These are phyloP conservation scores for Solanum pinnatisectum DNA, from an alignment of 257 asterid species.

Conservation along the genomic window DNA sequence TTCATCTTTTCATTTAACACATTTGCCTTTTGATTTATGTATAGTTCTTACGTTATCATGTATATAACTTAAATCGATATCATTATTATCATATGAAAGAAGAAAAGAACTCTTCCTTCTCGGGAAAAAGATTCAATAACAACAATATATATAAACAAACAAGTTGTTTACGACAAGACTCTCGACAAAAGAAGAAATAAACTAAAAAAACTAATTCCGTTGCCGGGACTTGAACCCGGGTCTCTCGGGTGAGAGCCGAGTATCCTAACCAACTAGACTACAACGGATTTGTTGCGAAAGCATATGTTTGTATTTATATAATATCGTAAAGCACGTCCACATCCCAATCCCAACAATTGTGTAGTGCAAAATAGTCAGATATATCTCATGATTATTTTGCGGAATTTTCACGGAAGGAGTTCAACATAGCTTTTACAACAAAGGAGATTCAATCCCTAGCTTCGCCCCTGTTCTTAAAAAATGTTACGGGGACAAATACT, in stretches of 20 bases:
- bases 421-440: neutral
- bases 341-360: neutral
- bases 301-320: too few relatives aligned
- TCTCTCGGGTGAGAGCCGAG: conserved; percentile 99
- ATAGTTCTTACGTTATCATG: neutral
- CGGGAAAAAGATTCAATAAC: neutral
- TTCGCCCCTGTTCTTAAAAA: neutral
- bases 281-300: conserved; percentile 38
- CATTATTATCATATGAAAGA: neutral
- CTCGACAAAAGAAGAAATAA: neutral
- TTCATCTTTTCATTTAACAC: neutral
- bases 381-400: neutral
- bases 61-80: neutral
- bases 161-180: neutral
- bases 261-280: conserved; percentile 98
- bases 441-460: neutral
- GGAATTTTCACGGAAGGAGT: neutral
- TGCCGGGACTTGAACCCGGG: conserved; percentile 97
- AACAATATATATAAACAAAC: too few relatives aligned
- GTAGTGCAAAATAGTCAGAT: neutral
- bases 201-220: neutral
- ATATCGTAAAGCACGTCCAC: neutral
- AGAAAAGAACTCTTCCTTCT: neutral
- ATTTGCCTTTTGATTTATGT: too few relatives aligned
- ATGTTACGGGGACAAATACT: neutral